phyloP scores from a whole-genome alignment of 352 stramenopile species.

The Globisporangium paroecandrum region DNA sequence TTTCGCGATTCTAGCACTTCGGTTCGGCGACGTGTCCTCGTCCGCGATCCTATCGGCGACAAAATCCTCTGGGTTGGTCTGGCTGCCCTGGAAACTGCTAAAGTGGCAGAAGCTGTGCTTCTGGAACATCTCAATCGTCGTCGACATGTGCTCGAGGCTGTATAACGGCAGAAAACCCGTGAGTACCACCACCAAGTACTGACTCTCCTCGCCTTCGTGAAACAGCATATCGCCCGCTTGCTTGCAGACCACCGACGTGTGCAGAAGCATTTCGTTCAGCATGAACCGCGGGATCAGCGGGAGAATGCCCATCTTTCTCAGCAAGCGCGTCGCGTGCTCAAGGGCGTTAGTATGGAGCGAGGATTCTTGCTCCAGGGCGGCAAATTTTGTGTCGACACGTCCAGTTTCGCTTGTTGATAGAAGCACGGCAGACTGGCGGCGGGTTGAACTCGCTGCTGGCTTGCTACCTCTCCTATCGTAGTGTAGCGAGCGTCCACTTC shows the following conservation, averaged over 20 bases:
- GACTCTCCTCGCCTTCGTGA: constrained; percentile 37
- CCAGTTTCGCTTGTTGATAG: not conserved
- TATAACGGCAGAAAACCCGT: constrained; percentile 57
- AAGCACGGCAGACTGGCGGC: not conserved
- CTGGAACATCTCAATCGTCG: constrained; percentile 60
- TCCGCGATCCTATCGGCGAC: not conserved
- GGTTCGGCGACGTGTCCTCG: not conserved
- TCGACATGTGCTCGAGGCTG: constrained; percentile 54
- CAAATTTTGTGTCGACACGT: not conserved
- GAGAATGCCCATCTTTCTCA: constrained; percentile 43
- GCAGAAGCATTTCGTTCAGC: constrained; percentile 32
- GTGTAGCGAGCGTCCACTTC: not conserved
- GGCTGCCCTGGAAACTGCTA: constrained; percentile 26
- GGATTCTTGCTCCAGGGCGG: not conserved
- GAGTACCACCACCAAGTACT: constrained; percentile 40
- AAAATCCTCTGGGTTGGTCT: constrained; percentile 32
- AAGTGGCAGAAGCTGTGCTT: constrained; percentile 57
- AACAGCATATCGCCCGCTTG: constrained; percentile 50
- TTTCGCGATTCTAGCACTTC: constrained; percentile 14
- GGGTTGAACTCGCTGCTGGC: not conserved
- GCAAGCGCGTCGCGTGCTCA: constrained; percentile 30
- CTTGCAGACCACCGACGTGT: constrained; percentile 31
- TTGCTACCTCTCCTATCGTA: not conserved
- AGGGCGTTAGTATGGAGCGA: constrained; percentile 10
- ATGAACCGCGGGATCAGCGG: constrained; percentile 36